Conservation (phyloP, 2,329 filamentous ascomycete genomes). For the Arthrobotrys pseudoclavata region DNA sequence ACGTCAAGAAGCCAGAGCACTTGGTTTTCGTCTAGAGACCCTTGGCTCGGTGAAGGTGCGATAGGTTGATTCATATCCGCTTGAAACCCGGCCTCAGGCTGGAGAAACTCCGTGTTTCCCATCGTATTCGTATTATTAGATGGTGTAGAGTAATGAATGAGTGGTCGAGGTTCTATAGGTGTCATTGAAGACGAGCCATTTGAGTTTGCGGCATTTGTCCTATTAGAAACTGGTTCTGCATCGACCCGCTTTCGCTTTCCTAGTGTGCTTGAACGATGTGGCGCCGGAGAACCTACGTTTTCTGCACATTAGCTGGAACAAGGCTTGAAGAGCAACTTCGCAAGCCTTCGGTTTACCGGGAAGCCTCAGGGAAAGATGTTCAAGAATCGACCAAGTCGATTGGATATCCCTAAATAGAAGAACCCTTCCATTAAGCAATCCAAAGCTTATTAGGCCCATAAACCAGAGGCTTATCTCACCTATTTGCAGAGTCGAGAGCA, state of each 20-base stretch:
- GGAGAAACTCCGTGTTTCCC: background rate
- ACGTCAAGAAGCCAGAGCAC: slow-evolving; percentile 49
- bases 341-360: slow-evolving; percentile 54
- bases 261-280: background rate
- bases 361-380: slow-evolving; percentile 37
- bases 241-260: slow-evolving; percentile 30
- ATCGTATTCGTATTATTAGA: slow-evolving; percentile 2
- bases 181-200: background rate
- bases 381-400: slow-evolving; percentile 39
- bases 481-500: slow-evolving; percentile 42
- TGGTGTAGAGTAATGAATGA: background rate
- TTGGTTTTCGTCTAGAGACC: slow-evolving; percentile 44
- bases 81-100: background rate
- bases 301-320: slow-evolving; percentile 47
- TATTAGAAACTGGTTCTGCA: background rate
- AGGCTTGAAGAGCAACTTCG: slow-evolving; percentile 42
- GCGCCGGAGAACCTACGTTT: slow-evolving; percentile 24
- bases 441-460: too few species aligned
- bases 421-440: background rate
- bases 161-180: background rate
- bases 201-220: background rate
- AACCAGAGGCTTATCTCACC: slow-evolving; percentile 4
- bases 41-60: slow-evolving; percentile 36
- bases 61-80: slow-evolving; percentile 11
- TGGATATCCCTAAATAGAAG: slow-evolving; percentile 36